A percentile compares a stretch with the other conserved stretches of the same genome.
Evolutionary conservation across 345 rosid species (phyloP).

Genomic region (Populus pruinosa): DNA sequence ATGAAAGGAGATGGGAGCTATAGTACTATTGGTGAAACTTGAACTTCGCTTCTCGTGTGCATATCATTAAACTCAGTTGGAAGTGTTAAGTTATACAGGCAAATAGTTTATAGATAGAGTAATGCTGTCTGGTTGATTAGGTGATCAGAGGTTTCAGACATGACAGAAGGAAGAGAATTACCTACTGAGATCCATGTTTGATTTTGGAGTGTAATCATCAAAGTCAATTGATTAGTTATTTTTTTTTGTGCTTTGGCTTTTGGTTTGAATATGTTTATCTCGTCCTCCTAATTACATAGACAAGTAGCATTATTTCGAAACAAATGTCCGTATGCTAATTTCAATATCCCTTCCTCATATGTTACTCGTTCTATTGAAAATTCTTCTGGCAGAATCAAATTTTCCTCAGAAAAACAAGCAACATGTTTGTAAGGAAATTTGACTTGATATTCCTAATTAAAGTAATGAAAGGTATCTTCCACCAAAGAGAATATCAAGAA

Average conservation of each 20-base stretch:
- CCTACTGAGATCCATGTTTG: constrained; percentile 31
- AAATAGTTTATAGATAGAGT: neutral
- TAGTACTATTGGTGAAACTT: neutral
- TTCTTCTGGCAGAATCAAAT: neutral
- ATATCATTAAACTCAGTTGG: neutral
- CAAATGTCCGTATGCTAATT: neutral
- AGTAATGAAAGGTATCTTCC: neutral
- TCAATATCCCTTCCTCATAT: neutral
- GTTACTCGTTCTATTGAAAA: neutral
- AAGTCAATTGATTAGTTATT: constrained; percentile 29
- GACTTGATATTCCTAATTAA: neutral
- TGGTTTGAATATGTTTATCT: neutral
- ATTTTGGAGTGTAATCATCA: constrained; percentile 34
- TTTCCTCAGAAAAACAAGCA: too few relatives aligned
- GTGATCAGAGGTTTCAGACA: constrained; percentile 3
- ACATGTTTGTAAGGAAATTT: neutral
- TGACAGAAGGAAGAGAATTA: constrained; percentile 15
- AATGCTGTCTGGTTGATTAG: constrained; percentile 19
- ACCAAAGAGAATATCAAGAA: neutral
- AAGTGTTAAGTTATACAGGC: constrained; percentile 14
- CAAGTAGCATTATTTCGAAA: neutral
- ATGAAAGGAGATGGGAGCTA: neutral
- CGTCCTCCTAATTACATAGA: neutral
- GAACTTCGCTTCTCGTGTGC: neutral
- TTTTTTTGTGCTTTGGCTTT: neutral